These are phyloP conservation scores for Pharnaceum exiguum DNA, from an alignment of 148 eudicot genomes.

Conservation along the genomic window DNA sequence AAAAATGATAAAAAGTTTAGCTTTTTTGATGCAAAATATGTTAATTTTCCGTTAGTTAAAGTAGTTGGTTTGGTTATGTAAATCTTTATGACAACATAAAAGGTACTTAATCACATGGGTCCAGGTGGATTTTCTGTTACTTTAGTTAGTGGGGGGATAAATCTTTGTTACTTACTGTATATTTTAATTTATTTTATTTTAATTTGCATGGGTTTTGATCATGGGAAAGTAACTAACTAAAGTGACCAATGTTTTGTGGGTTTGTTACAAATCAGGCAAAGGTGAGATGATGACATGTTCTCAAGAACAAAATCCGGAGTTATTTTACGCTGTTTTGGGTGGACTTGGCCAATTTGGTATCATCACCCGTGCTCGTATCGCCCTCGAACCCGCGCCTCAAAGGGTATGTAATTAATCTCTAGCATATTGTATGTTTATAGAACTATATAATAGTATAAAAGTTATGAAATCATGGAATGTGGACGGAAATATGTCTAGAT, in stretches of 20 bases:
- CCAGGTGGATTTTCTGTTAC: background rate
- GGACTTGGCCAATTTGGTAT: constrained; percentile 96
- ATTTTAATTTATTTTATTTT: background rate
- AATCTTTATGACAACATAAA: background rate
- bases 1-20: background rate
- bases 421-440: background rate
- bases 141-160: no score
- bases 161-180: background rate
- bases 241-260: background rate
- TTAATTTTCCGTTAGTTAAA: constrained; percentile 1
- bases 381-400: constrained; percentile 81
- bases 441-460: no score
- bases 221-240: background rate
- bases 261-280: constrained; percentile 42
- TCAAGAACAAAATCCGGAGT: constrained; percentile 44
- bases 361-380: constrained; percentile 82
- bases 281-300: constrained; percentile 75
- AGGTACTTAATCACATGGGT: constrained; percentile 1
- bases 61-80: background rate
- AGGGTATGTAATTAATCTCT: constrained; percentile 38
- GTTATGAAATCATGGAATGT: no score
- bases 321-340: constrained; percentile 78
- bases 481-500: no score
- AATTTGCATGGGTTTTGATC: background rate
- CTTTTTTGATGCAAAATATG: background rate